A percentile compares a stretch with the other conserved stretches of the same genome.
Conservation (phyloP, 1,139 yeast genomes). For the Yamadazyma dendronema region DNA sequence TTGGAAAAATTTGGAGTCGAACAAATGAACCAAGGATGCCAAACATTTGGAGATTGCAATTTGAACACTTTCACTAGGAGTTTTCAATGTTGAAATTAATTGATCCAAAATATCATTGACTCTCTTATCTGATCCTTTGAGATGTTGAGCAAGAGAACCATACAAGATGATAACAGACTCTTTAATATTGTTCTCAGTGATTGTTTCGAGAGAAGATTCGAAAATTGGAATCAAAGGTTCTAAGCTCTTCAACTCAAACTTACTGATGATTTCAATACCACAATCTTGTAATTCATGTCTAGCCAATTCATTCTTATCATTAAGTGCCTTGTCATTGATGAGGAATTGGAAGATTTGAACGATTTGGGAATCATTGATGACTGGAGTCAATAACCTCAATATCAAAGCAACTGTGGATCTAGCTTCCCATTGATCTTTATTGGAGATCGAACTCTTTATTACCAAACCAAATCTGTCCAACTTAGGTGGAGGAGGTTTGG, state of each 20-base stretch:
- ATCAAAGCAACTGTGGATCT: slow-evolving; percentile 80
- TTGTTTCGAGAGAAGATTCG: slow-evolving; percentile 56
- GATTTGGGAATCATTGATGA: slow-evolving; percentile 40
- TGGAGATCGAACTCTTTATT: slow-evolving; percentile 57
- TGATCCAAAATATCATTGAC: slow-evolving; percentile 64
- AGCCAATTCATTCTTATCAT: slow-evolving; percentile 71
- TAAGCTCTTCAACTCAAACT: slow-evolving; percentile 62
- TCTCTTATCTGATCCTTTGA: slow-evolving; percentile 62
- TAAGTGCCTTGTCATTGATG: slow-evolving; percentile 61
- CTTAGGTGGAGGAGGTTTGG: slow-evolving; percentile 75
- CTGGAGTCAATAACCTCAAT: slow-evolving; percentile 55
- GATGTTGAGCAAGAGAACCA: slow-evolving; percentile 85
- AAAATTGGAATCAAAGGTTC: slow-evolving; percentile 76
- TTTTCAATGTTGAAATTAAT: slow-evolving; percentile 69
- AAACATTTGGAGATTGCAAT: slow-evolving; percentile 82
- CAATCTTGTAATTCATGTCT: slow-evolving; percentile 85
- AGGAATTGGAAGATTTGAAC: slow-evolving; percentile 56
- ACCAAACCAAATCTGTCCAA: slow-evolving; percentile 79
- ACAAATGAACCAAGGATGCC: slow-evolving; percentile 71
- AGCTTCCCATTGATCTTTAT: slow-evolving; percentile 77
- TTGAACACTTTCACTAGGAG: slow-evolving; percentile 89
- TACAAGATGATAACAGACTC: slow-evolving; percentile 83
- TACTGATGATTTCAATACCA: slow-evolving; percentile 69
- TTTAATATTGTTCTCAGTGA: slow-evolving; percentile 61
- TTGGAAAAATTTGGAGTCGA: slow-evolving; percentile 44